Conservation (phyloP, 371 early-diverging fungal genomes). For the Mucor lusitanicus region DNA sequence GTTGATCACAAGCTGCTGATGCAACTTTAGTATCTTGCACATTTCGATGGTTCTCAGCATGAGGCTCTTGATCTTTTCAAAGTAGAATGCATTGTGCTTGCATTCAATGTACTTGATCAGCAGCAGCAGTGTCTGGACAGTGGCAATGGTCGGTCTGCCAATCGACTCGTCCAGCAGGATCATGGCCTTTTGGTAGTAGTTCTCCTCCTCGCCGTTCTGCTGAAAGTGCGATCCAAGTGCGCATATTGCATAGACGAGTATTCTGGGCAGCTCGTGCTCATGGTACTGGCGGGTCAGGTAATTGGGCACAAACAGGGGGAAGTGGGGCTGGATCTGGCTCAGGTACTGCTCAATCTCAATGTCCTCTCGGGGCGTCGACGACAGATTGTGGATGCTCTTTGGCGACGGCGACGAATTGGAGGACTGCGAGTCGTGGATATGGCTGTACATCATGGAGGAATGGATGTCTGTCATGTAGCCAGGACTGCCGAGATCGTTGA, state of each 20-base stretch:
- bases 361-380: background rate
- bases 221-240: constrained; percentile 49
- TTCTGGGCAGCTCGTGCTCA: constrained; percentile 15
- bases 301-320: constrained; percentile 26
- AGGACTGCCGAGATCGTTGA: constrained; percentile 24
- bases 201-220: constrained; percentile 13
- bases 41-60: constrained; percentile 19
- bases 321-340: constrained; percentile 25
- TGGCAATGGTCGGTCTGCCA: constrained; percentile 65
- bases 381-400: constrained; percentile 1
- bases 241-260: constrained; percentile 55
- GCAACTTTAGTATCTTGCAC: constrained; percentile 23
- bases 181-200: constrained; percentile 38
- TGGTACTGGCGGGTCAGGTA: constrained; percentile 19
- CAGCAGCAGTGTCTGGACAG: constrained; percentile 70
- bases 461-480: constrained; percentile 18
- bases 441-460: background rate
- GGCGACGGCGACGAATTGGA: constrained; percentile 11
- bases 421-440: background rate
- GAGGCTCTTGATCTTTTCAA: constrained; percentile 21
- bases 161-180: constrained; percentile 64
- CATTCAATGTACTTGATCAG: constrained; percentile 70
- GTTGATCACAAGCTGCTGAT: constrained; percentile 12
- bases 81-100: constrained; percentile 29
- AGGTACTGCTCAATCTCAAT: constrained; percentile 9